Percentiles rank a stretch among this genome's conserved stretches.
These are phyloP conservation scores for Ustilago shanxiensis DNA, from an alignment of 1,284 basidiomycete species.

Conservation along the genomic window DNA sequence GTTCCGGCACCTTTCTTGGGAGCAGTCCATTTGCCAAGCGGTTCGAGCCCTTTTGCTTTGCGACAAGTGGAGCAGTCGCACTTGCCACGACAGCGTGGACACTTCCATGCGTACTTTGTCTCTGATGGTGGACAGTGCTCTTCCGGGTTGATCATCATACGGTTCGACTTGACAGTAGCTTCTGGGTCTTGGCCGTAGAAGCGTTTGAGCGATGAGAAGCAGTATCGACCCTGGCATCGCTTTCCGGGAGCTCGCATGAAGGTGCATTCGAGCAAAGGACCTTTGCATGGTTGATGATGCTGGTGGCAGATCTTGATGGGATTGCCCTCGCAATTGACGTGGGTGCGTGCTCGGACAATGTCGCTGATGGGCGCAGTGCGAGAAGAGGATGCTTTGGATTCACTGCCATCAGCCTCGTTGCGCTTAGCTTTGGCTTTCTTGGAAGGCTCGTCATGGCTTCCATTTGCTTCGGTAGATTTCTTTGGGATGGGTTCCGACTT, in stretches of 20 bases:
- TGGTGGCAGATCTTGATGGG: slow-evolving; percentile 42
- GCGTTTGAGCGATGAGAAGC: slow-evolving; percentile 43
- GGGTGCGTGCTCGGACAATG: slow-evolving; percentile 35
- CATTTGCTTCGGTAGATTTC: slow-evolving; percentile 2
- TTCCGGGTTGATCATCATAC: slow-evolving; percentile 44
- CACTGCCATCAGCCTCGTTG: slow-evolving; percentile 6
- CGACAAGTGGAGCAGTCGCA: slow-evolving; percentile 45
- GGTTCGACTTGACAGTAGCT: slow-evolving; percentile 42
- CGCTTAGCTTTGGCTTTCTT: slow-evolving; percentile 24
- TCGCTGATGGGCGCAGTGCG: slow-evolving; percentile 31
- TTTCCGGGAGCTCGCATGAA: slow-evolving; percentile 49
- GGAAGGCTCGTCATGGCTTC: background rate
- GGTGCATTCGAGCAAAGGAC: slow-evolving; percentile 46
- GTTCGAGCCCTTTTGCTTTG: slow-evolving; percentile 33
- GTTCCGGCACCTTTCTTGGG: background rate
- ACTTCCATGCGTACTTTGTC: slow-evolving; percentile 54
- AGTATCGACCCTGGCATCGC: slow-evolving; percentile 42
- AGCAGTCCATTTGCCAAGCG: slow-evolving; percentile 27
- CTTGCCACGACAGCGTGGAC: slow-evolving; percentile 43
- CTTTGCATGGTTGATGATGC: slow-evolving; percentile 44
- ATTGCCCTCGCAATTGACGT: slow-evolving; percentile 32
- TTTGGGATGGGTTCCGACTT: slow-evolving; percentile 29
- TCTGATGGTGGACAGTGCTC: slow-evolving; percentile 47
- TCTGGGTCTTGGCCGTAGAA: slow-evolving; percentile 48
- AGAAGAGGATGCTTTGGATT: slow-evolving; percentile 5